Conservation (phyloP, 2,329 filamentous ascomycete genomes). For the Aspergillus costaricaensis region DNA sequence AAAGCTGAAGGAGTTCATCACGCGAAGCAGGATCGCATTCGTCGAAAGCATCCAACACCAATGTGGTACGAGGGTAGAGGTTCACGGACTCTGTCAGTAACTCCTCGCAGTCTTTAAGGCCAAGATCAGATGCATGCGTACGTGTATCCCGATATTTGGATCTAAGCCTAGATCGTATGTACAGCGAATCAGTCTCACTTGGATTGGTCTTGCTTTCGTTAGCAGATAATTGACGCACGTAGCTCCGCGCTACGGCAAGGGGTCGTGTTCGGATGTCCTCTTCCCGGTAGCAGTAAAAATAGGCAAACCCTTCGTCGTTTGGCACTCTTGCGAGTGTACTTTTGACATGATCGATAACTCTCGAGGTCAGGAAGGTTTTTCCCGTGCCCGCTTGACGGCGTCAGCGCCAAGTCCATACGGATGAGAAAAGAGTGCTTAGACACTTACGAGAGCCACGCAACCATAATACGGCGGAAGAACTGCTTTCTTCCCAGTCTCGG, state of each 20-base stretch:
- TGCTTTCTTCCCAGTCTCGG: constrained; percentile 17
- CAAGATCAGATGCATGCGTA: no score
- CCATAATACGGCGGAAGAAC: constrained; percentile 22
- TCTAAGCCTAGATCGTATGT: constrained; percentile 20
- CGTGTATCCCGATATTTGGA: no score
- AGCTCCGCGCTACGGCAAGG: constrained; percentile 33
- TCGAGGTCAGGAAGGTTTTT: constrained; percentile 30
- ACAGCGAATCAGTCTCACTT: constrained; percentile 3
- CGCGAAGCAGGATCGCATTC: constrained; percentile 35
- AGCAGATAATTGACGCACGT: constrained; percentile 34
- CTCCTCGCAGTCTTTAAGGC: not conserved
- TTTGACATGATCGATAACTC: constrained; percentile 29
- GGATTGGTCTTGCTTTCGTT: constrained; percentile 7
- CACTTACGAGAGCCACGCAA: constrained; percentile 17
- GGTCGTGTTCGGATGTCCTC: constrained; percentile 26
- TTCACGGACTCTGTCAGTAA: constrained; percentile 27
- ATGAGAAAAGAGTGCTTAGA: no score
- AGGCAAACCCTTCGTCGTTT: constrained; percentile 1
- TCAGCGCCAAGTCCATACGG: not conserved
- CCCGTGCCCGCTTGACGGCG: constrained; percentile 23
- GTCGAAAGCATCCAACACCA: constrained; percentile 42
- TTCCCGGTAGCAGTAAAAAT: constrained; percentile 1
- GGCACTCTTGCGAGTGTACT: not conserved
- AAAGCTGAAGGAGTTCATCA: constrained; percentile 25
- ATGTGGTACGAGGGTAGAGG: constrained; percentile 32